Conservation (phyloP, 805 yeast species). For the Yamadazyma kitorensis region DNA sequence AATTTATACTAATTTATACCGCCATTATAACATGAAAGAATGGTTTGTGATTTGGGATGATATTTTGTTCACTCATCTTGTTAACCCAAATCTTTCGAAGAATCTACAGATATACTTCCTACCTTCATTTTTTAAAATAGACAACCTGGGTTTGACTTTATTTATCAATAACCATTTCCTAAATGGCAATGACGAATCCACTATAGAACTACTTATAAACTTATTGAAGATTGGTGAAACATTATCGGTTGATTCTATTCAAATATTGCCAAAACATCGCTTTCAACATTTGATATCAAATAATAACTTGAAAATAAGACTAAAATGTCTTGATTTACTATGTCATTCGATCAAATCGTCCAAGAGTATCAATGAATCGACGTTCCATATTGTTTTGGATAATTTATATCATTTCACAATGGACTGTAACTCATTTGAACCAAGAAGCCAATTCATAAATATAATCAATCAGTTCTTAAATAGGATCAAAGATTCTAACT, state of each 20-base stretch:
- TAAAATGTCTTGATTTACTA: conserved; percentile 6
- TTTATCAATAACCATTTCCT: background rate
- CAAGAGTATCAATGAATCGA: conserved; percentile 45
- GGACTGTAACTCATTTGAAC: conserved; percentile 32
- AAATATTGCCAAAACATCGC: background rate
- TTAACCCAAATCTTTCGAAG: conserved; percentile 35
- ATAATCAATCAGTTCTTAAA: conserved; percentile 58
- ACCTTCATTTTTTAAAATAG: conserved; percentile 58
- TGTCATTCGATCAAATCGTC: conserved; percentile 29
- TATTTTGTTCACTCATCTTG: conserved; percentile 25
- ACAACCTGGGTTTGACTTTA: conserved; percentile 15
- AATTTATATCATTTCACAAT: conserved; percentile 14
- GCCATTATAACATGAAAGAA: conserved; percentile 16
- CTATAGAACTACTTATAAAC: conserved; percentile 46
- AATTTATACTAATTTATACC: conserved; percentile 19
- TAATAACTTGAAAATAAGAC: conserved; percentile 5
- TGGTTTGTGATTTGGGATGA: conserved; percentile 58
- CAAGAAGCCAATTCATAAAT: conserved; percentile 64
- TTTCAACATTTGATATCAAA: background rate
- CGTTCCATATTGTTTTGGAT: conserved; percentile 43
- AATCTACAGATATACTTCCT: conserved; percentile 59
- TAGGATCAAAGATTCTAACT: conserved; percentile 67
- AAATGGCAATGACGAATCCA: conserved; percentile 8
- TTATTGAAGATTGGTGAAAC: conserved; percentile 65
- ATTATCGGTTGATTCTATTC: conserved; percentile 24